These are phyloP conservation scores for Sclerotiophoma versabilis DNA, from an alignment of 2,329 filamentous ascomycete species.

Conservation along the genomic window DNA sequence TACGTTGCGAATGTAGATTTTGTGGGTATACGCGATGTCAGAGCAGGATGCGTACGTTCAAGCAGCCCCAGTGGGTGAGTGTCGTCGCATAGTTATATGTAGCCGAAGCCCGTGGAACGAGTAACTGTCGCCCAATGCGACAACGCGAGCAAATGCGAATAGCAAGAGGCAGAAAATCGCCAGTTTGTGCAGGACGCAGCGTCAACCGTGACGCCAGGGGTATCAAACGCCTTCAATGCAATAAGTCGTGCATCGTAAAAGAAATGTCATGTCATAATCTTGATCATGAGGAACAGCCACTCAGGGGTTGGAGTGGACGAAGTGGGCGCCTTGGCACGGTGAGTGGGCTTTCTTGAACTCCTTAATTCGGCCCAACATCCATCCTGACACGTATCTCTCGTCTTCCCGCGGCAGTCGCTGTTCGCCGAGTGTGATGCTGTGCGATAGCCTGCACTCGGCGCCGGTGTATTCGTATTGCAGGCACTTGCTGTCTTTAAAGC, in stretches of 20 bases:
- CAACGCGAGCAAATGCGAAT: neutral
- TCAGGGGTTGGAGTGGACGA: slow-evolving; percentile 47
- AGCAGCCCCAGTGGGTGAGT: neutral
- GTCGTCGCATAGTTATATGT: neutral
- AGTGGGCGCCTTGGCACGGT: slow-evolving; percentile 41
- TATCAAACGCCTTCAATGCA: slow-evolving; percentile 47
- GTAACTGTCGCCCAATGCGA: neutral
- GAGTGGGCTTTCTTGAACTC: slow-evolving; percentile 39
- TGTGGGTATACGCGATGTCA: neutral
- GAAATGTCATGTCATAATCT: slow-evolving; percentile 26
- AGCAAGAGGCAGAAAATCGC: neutral
- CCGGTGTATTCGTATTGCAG: slow-evolving; percentile 43
- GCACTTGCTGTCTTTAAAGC: slow-evolving; percentile 38
- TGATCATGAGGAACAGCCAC: neutral
- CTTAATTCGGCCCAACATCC: slow-evolving; percentile 41
- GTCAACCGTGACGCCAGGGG: slow-evolving; percentile 27
- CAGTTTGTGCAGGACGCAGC: slow-evolving; percentile 11
- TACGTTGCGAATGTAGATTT: neutral
- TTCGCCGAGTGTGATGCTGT: slow-evolving; percentile 41
- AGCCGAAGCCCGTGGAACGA: neutral
- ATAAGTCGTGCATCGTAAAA: slow-evolving; percentile 27
- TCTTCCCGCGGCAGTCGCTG: slow-evolving; percentile 30
- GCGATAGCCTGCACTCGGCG: slow-evolving; percentile 37
- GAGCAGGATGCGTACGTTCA: neutral
- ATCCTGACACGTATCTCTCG: slow-evolving; percentile 38